These are phyloP conservation scores for Ulota crispa DNA, from an alignment of 225 moss, liverwort and hornwort genomes.

Conservation along the genomic window DNA sequence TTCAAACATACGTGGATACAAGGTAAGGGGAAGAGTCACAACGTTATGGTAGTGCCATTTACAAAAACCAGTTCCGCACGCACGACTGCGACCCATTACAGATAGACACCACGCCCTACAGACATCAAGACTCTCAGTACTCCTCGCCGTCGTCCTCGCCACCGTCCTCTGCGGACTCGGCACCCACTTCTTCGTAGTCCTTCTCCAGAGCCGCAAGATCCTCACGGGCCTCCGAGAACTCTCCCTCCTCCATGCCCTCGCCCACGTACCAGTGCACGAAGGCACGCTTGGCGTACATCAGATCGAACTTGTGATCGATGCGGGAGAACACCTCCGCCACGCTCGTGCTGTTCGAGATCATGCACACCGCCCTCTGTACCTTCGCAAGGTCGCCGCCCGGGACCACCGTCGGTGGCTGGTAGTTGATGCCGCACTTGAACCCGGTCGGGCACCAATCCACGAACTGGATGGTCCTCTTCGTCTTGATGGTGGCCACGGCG, in stretches of 20 bases:
- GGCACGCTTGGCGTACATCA: constrained; percentile 61
- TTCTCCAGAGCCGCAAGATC: constrained; percentile 49
- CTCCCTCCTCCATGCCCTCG: constrained; percentile 59
- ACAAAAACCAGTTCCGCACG: constrained; percentile 24
- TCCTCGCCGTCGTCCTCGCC: constrained; percentile 50
- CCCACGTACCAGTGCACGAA: constrained; percentile 61
- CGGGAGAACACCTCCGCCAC: constrained; percentile 53
- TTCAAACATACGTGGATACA: background rate
- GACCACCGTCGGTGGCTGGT: constrained; percentile 58
- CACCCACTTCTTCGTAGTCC: constrained; percentile 52
- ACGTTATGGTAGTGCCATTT: constrained; percentile 4
- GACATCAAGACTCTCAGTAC: constrained; percentile 27
- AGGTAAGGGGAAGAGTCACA: background rate
- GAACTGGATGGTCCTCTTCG: constrained; percentile 56
- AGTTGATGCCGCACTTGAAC: constrained; percentile 67
- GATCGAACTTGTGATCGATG: constrained; percentile 53
- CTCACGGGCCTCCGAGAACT: constrained; percentile 52
- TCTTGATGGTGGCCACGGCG: constrained; percentile 53
- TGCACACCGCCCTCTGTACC: constrained; percentile 53
- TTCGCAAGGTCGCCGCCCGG: constrained; percentile 55
- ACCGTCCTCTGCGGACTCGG: constrained; percentile 46
- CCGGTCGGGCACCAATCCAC: constrained; percentile 64
- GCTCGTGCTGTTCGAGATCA: constrained; percentile 52
- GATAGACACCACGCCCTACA: constrained; percentile 9
- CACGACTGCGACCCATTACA: constrained; percentile 9